Percentiles rank a stretch among this genome's conserved stretches.
Conservation (phyloP, 2,329 filamentous ascomycete genomes). For the Fusarium foetens region DNA sequence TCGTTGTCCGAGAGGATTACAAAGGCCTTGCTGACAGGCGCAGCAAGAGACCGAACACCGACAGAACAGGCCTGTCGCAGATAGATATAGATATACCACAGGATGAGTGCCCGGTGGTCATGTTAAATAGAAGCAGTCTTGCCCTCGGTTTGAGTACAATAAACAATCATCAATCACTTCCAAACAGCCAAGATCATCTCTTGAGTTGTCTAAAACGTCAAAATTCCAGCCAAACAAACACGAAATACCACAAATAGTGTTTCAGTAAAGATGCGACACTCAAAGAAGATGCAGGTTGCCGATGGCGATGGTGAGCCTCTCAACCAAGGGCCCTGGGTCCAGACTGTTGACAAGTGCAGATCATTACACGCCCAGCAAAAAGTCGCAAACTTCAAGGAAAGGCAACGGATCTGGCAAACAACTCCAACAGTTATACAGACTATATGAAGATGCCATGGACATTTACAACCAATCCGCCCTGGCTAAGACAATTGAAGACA, state of each 20-base stretch:
- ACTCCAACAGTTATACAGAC: conserved; percentile 21
- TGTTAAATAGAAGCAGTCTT: not conserved
- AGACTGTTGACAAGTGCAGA: not conserved
- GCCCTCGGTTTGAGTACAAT: not conserved
- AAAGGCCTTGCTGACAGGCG: conserved; percentile 14
- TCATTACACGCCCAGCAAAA: conserved; percentile 8
- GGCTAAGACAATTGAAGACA: conserved; percentile 28
- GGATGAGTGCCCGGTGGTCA: not conserved
- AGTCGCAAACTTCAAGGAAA: conserved; percentile 4
- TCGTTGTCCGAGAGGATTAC: conserved; percentile 16
- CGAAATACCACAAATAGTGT: not conserved
- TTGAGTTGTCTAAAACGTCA: not conserved
- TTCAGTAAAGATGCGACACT: conserved; percentile 19
- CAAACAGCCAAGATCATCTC: not conserved
- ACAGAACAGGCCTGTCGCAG: not conserved
- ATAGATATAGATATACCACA: not conserved
- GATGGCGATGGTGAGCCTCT: conserved; percentile 7
- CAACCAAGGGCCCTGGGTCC: not conserved
- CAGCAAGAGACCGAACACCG: conserved; percentile 23
- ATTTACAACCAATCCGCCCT: conserved; percentile 26
- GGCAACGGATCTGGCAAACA: conserved; percentile 25
- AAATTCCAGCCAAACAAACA: not conserved
- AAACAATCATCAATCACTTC: not conserved
- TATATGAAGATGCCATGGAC: conserved; percentile 30
- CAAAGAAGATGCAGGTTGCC: conserved; percentile 6